Percentiles rank a stretch among this genome's conserved stretches.
These are phyloP conservation scores for Phytophthora agathidicida DNA, from an alignment of 352 stramenopile genomes.

Conservation along the genomic window DNA sequence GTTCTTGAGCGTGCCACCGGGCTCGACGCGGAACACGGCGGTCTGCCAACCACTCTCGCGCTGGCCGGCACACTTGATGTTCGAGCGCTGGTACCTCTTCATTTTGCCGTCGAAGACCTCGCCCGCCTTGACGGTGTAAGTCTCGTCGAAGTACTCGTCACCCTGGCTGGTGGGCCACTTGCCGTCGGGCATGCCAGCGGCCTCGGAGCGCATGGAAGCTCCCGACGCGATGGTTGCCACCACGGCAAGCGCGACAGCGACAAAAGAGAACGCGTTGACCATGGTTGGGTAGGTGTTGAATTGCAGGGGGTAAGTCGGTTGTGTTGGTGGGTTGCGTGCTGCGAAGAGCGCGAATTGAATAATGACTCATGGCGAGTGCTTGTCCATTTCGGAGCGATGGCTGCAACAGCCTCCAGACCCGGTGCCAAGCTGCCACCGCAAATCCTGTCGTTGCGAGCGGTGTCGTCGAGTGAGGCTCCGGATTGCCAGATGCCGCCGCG, in stretches of 20 bases:
- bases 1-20: constrained; percentile 54
- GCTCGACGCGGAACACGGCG: constrained; percentile 45
- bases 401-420: constrained; percentile 11
- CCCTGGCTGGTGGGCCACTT: constrained; percentile 29
- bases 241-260: constrained; percentile 9
- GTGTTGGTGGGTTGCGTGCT: constrained; percentile 8
- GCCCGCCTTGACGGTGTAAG: constrained; percentile 37
- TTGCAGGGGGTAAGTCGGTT: background rate
- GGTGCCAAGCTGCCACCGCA: constrained; percentile 6
- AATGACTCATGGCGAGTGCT: constrained; percentile 5
- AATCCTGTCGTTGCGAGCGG: constrained; percentile 26
- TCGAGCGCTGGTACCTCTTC: constrained; percentile 28
- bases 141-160: constrained; percentile 29
- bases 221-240: constrained; percentile 20
- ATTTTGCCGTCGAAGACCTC: constrained; percentile 41
- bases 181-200: constrained; percentile 22
- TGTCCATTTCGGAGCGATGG: background rate
- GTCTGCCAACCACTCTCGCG: constrained; percentile 32
- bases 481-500: constrained; percentile 13
- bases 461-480: constrained; percentile 17
- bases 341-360: constrained; percentile 17
- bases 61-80: constrained; percentile 53
- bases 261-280: constrained; percentile 29
- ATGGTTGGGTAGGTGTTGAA: too few species aligned
- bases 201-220: constrained; percentile 30